Base-by-base conservation (phyloP, 805 yeast species). In the Starmerella scarabaei region DNA sequence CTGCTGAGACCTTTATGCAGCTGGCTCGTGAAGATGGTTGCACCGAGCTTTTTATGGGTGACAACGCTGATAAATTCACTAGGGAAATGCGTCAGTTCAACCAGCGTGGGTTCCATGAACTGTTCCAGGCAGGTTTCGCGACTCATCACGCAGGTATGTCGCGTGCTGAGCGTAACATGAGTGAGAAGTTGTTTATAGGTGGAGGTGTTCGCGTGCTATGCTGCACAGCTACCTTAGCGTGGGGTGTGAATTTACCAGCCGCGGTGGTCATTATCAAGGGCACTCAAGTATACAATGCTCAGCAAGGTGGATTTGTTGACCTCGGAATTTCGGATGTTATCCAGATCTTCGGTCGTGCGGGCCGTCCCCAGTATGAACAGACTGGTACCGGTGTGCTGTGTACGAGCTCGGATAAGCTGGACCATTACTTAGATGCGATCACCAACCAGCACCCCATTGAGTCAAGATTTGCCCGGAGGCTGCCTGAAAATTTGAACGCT, bases 241-340 rank as follows among this genome's bases (percentile, higher is more conserved):
- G 99, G 99, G 99, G 99, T 71, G 97, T 91, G 16, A 91, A 91
- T 56, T 66, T 91, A 43, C 98, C 99, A 2, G 98, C 98, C 5
- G 96, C 95, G 1, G 94, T 85, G 30, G 99, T 91, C 17, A 82
- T 91, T 47, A 76, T 91, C 24, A 91, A 91, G 54, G 99, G 99
- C 0, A 91, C 99, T 0, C 94, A 88, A 55, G 85, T 91, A 0
- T 91, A 91, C 56, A 93, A 91, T 56, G 71, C 97, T 0, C 83
- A 86, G 56, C 80, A 79, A 38, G 98, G 98, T 69, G 98, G 98
- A 0, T 83, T 77, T 54, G 73, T 79, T 2, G 98, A 91, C 56
- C 65, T 93, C 30, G 97, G 97, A 1, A 88, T 91, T 15, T 80
- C 95, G 0, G 99, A 91, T 63, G 94, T 91, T 30, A 80, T 93